A percentile compares a stretch with the other conserved stretches of the same genome.
These are phyloP conservation scores for Oryza nivara DNA, from an alignment of 176 grass and related monocot genomes.

Conservation along the genomic window DNA sequence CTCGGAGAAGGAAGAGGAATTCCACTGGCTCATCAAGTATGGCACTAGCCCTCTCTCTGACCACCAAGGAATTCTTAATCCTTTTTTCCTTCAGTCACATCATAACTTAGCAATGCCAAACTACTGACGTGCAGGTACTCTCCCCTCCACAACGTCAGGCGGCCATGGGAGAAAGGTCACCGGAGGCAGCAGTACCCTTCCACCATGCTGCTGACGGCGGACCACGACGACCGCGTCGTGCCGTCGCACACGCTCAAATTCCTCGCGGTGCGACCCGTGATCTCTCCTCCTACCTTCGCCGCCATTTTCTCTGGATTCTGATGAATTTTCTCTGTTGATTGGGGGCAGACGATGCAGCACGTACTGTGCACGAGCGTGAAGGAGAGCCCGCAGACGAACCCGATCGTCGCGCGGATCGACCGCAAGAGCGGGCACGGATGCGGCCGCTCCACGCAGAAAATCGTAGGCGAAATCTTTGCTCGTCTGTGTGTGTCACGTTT, in stretches of 20 bases:
- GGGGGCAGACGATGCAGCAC: slow-evolving; percentile 70
- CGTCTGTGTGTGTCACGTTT: too few species aligned
- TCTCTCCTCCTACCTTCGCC: too few species aligned
- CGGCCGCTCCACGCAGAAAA: slow-evolving; percentile 88
- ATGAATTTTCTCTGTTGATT: neutral
- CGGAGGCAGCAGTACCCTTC: slow-evolving; percentile 54
- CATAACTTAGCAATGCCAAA: neutral
- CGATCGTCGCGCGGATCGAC: slow-evolving; percentile 83
- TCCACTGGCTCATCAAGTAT: slow-evolving; percentile 87
- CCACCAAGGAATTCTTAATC: neutral
- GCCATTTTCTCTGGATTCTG: neutral
- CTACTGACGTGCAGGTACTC: slow-evolving; percentile 61
- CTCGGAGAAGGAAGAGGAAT: slow-evolving; percentile 80
- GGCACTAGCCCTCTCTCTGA: neutral
- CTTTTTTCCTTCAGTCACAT: neutral
- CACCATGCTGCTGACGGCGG: slow-evolving; percentile 85
- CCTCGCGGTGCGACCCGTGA: slow-evolving; percentile 57
- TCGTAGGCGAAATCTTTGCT: slow-evolving; percentile 42
- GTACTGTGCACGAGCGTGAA: slow-evolving; percentile 52
- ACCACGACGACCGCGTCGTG: slow-evolving; percentile 92
- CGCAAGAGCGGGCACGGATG: slow-evolving; percentile 85
- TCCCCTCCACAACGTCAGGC: slow-evolving; percentile 80
- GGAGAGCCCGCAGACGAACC: slow-evolving; percentile 74
- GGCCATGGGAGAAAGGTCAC: slow-evolving; percentile 62
- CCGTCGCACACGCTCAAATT: slow-evolving; percentile 89